Base-by-base conservation (phyloP, 495 filamentous ascomycete species). In the Chaetomium tenue region DNA sequence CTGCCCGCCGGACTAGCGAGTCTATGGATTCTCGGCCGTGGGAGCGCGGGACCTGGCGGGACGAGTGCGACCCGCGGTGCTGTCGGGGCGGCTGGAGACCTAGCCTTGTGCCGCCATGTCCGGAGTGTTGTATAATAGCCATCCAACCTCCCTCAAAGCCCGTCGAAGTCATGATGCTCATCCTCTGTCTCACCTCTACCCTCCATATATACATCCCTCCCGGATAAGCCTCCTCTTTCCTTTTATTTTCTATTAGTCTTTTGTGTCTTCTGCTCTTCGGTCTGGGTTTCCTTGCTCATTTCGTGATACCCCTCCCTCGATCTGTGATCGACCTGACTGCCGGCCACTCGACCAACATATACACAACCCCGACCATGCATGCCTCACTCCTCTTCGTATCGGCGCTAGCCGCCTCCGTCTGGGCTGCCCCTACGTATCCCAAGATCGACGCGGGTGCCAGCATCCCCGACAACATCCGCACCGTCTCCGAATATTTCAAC, bases 401-500 rank as follows among this genome's bases (percentile, higher is more conserved):
- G 40, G 74, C 79, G 58, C 76, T 84, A 61, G 74, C 75, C 72
- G 78, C 77, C 67, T 72, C 76, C 33, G 79, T 74, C 64, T 71
- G 77, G 44, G 79, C 81, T 22, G 82, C 82, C n/a, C 83, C 83
- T 5, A 72, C 72, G 58, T 76, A 72, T 68, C 80, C 81, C 39
- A 67, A 75, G 2, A 39, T 80, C 66, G 71, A 72, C 65, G 50
- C 68, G 42, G 72, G 72, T 22, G 69, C 72, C 13, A 67, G 65
- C 44, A 66, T 70, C 48, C 72, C 81, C 23, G 75, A 67, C 18
- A 74, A 73, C 48, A 70, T 79, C 65, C 68, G 78, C 23, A 68
- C 76, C 16, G 63, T 86, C 47, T 78, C 81, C 58, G 76, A 81
- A 37, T 86, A 86, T 73, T 86, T 86, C 77, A 79, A 81, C 66